Conservation (phyloP, 176 grass and related monocot species). For the Tillandsia fasciculata region DNA sequence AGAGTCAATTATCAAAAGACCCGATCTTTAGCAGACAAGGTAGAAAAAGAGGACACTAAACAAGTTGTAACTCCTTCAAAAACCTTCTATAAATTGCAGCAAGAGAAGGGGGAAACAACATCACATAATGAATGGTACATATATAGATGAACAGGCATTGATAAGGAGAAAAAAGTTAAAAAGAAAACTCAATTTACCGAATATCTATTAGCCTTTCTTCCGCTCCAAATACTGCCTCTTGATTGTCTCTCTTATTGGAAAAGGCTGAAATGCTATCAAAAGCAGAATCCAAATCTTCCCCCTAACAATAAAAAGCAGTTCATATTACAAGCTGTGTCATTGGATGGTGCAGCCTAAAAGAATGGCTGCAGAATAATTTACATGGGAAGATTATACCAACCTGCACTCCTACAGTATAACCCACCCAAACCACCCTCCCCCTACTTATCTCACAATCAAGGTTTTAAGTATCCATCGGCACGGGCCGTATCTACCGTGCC, state of each 20-base stretch:
- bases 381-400: too few species aligned
- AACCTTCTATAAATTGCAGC: background rate
- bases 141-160: background rate
- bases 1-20: too few species aligned
- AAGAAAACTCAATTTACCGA: slow-evolving; percentile 39
- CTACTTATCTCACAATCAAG: too few species aligned
- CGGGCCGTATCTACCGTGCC: too few species aligned
- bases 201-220: slow-evolving; percentile 93
- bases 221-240: slow-evolving; percentile 79
- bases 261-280: slow-evolving; percentile 99
- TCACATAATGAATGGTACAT: background rate
- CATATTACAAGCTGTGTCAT: background rate
- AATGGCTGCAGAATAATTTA: background rate
- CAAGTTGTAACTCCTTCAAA: too few species aligned
- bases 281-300: slow-evolving; percentile 93
- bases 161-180: slow-evolving; percentile 14
- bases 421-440: too few species aligned
- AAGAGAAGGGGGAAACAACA: background rate
- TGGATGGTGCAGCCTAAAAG: background rate
- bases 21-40: too few species aligned
- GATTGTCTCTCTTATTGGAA: slow-evolving; percentile 77
- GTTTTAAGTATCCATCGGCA: too few species aligned
- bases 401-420: too few species aligned
- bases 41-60: too few species aligned
- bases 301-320: slow-evolving; percentile 33